These are phyloP conservation scores for Xanthoconium stramineum DNA, from an alignment of 768 basidiomycete genomes.

Conservation along the genomic window DNA sequence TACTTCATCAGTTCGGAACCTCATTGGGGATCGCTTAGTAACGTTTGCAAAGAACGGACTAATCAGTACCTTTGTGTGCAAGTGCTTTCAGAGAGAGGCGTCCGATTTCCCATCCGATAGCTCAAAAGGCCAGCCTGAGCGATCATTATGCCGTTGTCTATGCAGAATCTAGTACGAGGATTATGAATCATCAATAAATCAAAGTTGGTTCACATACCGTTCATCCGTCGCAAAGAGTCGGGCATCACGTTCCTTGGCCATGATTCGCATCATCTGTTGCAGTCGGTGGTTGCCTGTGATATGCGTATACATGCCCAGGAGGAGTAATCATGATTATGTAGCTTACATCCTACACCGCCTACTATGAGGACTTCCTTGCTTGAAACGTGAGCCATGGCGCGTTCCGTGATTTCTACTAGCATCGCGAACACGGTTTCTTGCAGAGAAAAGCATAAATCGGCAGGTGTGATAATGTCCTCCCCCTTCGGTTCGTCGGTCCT, in stretches of 20 bases:
- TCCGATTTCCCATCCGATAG: slow-evolving; percentile 85
- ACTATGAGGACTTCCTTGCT: slow-evolving; percentile 96
- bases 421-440: slow-evolving; percentile 98
- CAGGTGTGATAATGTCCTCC: slow-evolving; percentile 80
- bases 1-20: slow-evolving; percentile 94
- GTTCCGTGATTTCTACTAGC: slow-evolving; percentile 98
- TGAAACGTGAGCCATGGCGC: slow-evolving; percentile 98
- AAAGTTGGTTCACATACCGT: slow-evolving; percentile 47
- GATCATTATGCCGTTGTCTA: slow-evolving; percentile 99
- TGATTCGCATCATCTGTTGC: slow-evolving; percentile 98
- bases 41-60: not conserved
- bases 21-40: slow-evolving; percentile 32
- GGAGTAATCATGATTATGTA: not conserved
- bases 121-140: slow-evolving; percentile 94
- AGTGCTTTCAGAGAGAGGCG: slow-evolving; percentile 72
- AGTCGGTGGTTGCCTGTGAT: slow-evolving; percentile 82
- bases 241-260: slow-evolving; percentile 88
- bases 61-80: slow-evolving; percentile 79
- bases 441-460: slow-evolving; percentile 95
- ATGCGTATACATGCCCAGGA: not conserved
- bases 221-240: slow-evolving; percentile 95
- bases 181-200: not conserved
- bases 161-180: slow-evolving; percentile 77
- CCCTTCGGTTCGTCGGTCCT: slow-evolving; percentile 30
- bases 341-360: slow-evolving; percentile 98